phyloP scores from a whole-genome alignment of 306 rosid species.

The Cucurbita maxima region DNA sequence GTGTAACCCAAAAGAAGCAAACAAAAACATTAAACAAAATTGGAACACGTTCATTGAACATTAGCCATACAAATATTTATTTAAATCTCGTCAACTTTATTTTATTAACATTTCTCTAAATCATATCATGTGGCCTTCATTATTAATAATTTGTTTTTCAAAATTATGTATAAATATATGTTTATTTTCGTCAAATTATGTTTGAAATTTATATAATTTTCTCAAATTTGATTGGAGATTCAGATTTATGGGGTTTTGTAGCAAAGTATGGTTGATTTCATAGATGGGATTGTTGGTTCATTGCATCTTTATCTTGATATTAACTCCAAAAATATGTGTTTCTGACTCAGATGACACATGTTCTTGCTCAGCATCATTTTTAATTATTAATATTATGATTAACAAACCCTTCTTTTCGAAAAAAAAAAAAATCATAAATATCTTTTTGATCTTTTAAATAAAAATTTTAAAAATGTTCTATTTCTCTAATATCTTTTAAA shows the following conservation, averaged over 20 bases:
- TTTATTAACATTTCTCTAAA: background rate
- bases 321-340: background rate
- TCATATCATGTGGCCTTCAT: background rate
- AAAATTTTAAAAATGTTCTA: too few relatives aligned
- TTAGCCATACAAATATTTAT: background rate
- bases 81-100: background rate
- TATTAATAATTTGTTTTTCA: background rate
- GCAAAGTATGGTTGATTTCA: background rate
- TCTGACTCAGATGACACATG: constrained; percentile 2
- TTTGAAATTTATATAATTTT: background rate
- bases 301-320: background rate
- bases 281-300: background rate
- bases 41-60: constrained; percentile 29
- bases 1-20: constrained; percentile 12
- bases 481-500: too few relatives aligned
- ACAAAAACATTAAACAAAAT: background rate
- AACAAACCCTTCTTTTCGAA: too few relatives aligned
- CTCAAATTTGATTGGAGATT: background rate
- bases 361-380: background rate
- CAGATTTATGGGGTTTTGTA: constrained; percentile 5
- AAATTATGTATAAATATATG: background rate
- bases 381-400: background rate
- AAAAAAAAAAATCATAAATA: too few relatives aligned
- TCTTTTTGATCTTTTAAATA: too few relatives aligned
- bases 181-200: background rate